These are phyloP conservation scores for Calocybe gangraenosa DNA, from an alignment of 768 basidiomycete species.

Conservation along the genomic window DNA sequence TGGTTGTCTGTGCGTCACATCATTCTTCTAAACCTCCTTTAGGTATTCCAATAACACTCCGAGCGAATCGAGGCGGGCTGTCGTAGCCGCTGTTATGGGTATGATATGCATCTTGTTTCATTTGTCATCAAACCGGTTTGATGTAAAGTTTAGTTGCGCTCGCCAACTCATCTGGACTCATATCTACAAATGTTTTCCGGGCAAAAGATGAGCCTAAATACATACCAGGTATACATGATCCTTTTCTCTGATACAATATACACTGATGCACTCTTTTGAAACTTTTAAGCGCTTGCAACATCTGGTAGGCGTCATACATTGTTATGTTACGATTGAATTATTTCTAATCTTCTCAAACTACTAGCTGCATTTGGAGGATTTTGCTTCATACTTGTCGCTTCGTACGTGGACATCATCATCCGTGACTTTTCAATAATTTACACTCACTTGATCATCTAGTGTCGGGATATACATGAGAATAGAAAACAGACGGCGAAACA, in stretches of 20 bases:
- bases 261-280: not conserved
- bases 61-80: constrained; percentile 42
- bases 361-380: constrained; percentile 43
- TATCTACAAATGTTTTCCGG: constrained; percentile 49
- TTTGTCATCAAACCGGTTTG: not conserved
- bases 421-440: not conserved
- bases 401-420: constrained; percentile 19
- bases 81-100: constrained; percentile 51
- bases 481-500: constrained; percentile 43
- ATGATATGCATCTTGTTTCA: constrained; percentile 4
- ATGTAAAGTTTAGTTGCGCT: constrained; percentile 33
- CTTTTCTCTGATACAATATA: not conserved
- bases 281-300: constrained; percentile 32
- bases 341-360: not conserved
- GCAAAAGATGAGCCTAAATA: constrained; percentile 48
- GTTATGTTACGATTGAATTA: not conserved
- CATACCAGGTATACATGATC: constrained; percentile 35
- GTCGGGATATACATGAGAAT: constrained; percentile 45
- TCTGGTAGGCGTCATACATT: constrained; percentile 29
- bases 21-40: not conserved
- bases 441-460: constrained; percentile 16
- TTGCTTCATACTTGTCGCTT: constrained; percentile 38
- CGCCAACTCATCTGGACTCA: constrained; percentile 45
- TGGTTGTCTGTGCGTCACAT: not conserved
- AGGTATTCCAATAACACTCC: constrained; percentile 50